Evolutionary conservation across 805 yeast species (phyloP).

Genomic region (Saccharomycopsis sp.): DNA sequence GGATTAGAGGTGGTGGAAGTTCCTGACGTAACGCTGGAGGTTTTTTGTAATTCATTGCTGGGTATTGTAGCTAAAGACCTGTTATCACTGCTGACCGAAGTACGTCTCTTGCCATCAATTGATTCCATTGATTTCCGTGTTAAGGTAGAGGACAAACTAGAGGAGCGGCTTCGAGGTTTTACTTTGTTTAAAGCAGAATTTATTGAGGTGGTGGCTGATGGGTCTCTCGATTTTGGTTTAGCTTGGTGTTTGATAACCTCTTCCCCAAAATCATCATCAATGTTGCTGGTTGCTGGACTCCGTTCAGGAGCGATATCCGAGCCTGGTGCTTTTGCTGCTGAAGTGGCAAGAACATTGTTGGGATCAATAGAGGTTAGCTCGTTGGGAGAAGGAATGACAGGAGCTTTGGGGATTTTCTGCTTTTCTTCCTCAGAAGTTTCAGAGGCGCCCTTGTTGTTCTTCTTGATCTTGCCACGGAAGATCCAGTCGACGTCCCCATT

Average conservation of each 20-base stretch:
- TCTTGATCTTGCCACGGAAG: conserved; percentile 64
- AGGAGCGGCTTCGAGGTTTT: conserved; percentile 13
- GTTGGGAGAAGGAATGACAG: conserved; percentile 17
- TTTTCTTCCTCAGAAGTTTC: conserved; percentile 3
- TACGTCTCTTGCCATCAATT: conserved; percentile 3
- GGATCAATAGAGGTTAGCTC: conserved; percentile 9
- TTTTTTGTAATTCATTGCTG: conserved; percentile 1
- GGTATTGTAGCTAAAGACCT: conserved; percentile 1
- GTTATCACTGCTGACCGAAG: conserved; percentile 9
- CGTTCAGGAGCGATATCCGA: too few relatives aligned
- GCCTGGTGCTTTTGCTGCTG: too few relatives aligned
- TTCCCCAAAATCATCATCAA: too few relatives aligned
- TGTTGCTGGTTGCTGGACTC: too few relatives aligned
- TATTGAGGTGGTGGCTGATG: too few relatives aligned
- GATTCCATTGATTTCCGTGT: conserved; percentile 12
- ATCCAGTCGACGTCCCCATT: conserved; percentile 82
- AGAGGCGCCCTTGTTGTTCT: conserved; percentile 30
- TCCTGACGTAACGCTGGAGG: neutral
- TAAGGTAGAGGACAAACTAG: conserved; percentile 10
- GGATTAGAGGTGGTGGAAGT: neutral
- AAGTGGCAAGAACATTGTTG: too few relatives aligned
- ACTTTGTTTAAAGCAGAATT: conserved; percentile 1
- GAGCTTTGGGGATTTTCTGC: conserved; percentile 13
- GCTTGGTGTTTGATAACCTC: too few relatives aligned
- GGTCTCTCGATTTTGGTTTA: too few relatives aligned